Evolutionary conservation across 306 rosid species (phyloP).

Genomic region (Quercus cerris): DNA sequence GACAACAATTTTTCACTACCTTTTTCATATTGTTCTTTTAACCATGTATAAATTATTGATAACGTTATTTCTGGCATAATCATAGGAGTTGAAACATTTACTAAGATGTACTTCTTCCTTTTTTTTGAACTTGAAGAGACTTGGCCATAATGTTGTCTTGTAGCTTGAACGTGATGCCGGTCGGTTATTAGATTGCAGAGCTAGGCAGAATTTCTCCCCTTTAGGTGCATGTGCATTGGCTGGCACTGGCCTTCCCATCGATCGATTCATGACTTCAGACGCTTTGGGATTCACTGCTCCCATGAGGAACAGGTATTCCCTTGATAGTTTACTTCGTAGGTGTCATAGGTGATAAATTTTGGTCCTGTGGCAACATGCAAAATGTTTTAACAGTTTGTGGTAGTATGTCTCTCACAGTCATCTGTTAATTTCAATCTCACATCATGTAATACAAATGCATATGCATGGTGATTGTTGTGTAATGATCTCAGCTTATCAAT

Average conservation of each 20-base stretch:
- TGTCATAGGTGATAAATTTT: not conserved
- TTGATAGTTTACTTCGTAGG: not conserved
- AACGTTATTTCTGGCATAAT: not conserved
- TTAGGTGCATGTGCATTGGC: constrained; percentile 99
- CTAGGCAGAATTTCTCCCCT: constrained; percentile 81
- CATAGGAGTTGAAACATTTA: not conserved
- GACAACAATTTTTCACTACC: too few species aligned
- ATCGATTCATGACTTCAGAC: constrained; percentile 89
- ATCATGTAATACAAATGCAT: not conserved
- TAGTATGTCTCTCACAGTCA: not conserved
- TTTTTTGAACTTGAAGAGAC: not conserved
- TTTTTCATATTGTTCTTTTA: too few species aligned
- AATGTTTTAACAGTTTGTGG: not conserved
- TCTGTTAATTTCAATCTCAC: not conserved
- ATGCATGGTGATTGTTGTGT: not conserved
- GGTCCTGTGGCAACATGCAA: not conserved
- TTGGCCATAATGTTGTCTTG: constrained; percentile 28
- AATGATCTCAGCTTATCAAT: not conserved
- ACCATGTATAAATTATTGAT: not conserved
- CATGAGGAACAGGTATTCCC: constrained; percentile 78
- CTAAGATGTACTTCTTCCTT: not conserved
- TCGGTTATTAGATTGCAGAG: constrained; percentile 82
- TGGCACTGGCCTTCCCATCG: constrained; percentile 98
- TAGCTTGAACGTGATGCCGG: constrained; percentile 93
- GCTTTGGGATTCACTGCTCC: constrained; percentile 87